phyloP scores from a whole-genome alignment of 805 yeast genomes.

The Torulaspora franciscae region DNA sequence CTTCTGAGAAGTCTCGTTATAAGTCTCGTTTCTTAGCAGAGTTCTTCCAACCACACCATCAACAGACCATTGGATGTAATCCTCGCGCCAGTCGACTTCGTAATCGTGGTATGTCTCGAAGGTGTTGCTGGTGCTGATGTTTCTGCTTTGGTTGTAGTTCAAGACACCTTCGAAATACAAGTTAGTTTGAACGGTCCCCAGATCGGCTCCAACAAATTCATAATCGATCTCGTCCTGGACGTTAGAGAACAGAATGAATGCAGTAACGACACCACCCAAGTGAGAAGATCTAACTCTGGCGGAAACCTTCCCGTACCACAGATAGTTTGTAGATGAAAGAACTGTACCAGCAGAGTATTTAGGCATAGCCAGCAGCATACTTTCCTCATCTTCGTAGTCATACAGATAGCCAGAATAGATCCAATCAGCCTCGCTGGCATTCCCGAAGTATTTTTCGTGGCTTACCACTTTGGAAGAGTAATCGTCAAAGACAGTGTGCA shows the following conservation, averaged over 20 bases:
- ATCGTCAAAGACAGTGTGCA: constrained; percentile 41
- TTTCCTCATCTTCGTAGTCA: constrained; percentile 48
- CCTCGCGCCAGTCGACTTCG: constrained; percentile 78
- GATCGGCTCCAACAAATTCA: constrained; percentile 76
- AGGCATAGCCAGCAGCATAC: constrained; percentile 72
- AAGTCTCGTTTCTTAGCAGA: constrained; percentile 54
- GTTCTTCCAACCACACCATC: constrained; percentile 69
- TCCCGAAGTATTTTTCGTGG: constrained; percentile 56
- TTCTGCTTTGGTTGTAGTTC: constrained; percentile 58
- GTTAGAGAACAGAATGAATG: constrained; percentile 75
- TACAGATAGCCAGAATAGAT: constrained; percentile 52
- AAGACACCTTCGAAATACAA: constrained; percentile 71
- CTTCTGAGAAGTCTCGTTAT: constrained; percentile 52
- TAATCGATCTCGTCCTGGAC: constrained; percentile 88
- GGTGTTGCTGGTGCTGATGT: constrained; percentile 43
- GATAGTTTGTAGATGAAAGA: constrained; percentile 66
- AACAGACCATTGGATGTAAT: constrained; percentile 60
- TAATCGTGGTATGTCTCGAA: constrained; percentile 67
- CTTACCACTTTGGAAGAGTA: constrained; percentile 33
- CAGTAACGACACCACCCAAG: constrained; percentile 74
- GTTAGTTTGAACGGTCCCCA: constrained; percentile 67
- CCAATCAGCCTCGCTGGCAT: constrained; percentile 65
- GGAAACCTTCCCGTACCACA: constrained; percentile 84
- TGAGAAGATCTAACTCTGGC: constrained; percentile 70
- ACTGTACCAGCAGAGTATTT: constrained; percentile 71